Evolutionary conservation across 176 grass and related monocot genomes (phyloP).

Genomic region (Paspalum notatum): DNA sequence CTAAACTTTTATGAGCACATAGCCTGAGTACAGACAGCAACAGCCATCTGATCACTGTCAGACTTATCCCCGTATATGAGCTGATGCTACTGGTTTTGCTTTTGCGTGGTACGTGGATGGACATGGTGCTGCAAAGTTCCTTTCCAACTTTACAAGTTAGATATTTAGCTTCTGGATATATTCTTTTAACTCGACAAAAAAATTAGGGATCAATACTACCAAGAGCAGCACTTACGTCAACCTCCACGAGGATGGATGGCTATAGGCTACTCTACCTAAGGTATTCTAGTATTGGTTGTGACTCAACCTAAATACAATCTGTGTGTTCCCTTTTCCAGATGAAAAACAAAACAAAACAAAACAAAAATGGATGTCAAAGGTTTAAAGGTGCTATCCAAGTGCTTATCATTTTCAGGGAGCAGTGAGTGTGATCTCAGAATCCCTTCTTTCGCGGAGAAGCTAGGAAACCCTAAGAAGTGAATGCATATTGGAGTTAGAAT

Average conservation of each 20-base stretch:
- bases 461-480: slow-evolving; percentile 24
- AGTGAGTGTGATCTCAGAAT: slow-evolving; percentile 42
- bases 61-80: slow-evolving; percentile 36
- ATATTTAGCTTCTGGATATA: slow-evolving; percentile 48
- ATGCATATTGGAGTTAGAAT: slow-evolving; percentile 31
- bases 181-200: slow-evolving; percentile 9
- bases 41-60: slow-evolving; percentile 29
- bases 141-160: slow-evolving; percentile 43
- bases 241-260: neutral
- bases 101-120: slow-evolving; percentile 48
- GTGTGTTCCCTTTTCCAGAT: neutral
- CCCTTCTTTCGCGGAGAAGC: slow-evolving; percentile 37
- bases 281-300: neutral
- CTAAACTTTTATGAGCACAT: slow-evolving; percentile 7
- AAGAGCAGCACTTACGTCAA: neutral
- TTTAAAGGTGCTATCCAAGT: slow-evolving; percentile 31
- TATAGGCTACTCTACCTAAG: slow-evolving; percentile 1
- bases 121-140: slow-evolving; percentile 36
- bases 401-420: slow-evolving; percentile 49
- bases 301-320: neutral
- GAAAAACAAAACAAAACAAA: slow-evolving; percentile 7
- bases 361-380: neutral
- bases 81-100: slow-evolving; percentile 39
- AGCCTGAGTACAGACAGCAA: slow-evolving; percentile 23
- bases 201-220: slow-evolving; percentile 3